These are phyloP conservation scores for Pleurotus giganteus DNA, from an alignment of 768 basidiomycete genomes.

Conservation along the genomic window DNA sequence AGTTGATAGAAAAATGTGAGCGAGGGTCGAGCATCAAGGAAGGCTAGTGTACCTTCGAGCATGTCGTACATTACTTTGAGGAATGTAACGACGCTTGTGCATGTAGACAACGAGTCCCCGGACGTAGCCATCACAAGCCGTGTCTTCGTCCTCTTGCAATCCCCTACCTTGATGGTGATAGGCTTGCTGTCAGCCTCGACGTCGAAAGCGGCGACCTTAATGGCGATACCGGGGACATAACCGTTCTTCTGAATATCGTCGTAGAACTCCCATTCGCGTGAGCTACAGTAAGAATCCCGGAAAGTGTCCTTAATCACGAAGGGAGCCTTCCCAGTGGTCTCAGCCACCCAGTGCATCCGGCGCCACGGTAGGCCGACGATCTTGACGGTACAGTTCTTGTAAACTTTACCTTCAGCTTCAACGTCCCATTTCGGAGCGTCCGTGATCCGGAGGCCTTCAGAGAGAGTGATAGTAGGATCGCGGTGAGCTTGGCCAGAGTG, in stretches of 20 bases:
- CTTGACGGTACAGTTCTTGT: neutral
- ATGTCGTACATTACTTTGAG: conserved; percentile 1
- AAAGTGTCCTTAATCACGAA: conserved; percentile 1
- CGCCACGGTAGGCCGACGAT: neutral
- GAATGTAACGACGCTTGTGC: neutral
- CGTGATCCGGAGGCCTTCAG: no score
- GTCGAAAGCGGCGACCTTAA: neutral
- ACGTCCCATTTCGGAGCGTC: neutral
- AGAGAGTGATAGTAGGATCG: conserved; percentile 6
- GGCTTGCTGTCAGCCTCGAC: neutral
- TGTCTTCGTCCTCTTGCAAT: neutral
- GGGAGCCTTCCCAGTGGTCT: neutral
- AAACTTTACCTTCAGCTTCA: neutral
- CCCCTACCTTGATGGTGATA: neutral
- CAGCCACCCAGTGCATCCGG: neutral
- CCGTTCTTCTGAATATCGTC: neutral
- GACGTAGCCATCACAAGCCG: neutral
- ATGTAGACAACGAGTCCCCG: neutral
- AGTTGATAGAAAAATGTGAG: neutral
- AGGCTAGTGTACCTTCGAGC: neutral
- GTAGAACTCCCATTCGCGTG: neutral
- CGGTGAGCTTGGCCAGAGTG: conserved; percentile 1
- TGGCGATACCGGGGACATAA: neutral
- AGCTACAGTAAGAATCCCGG: neutral
- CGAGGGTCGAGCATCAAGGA: neutral